phyloP scores from a whole-genome alignment of 768 basidiomycete species.

The Clavulina sp. region DNA sequence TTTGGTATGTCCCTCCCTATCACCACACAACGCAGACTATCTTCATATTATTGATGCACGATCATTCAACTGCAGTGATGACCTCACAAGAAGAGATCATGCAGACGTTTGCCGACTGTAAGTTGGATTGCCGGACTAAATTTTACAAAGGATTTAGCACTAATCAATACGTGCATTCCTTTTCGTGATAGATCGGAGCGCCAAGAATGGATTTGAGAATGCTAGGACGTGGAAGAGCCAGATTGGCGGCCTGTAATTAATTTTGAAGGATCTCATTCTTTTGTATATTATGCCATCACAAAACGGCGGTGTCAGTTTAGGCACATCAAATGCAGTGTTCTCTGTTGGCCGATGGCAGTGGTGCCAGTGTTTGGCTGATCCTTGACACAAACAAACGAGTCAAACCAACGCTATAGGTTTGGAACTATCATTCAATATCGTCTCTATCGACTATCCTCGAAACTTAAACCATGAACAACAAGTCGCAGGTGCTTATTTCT shows the following conservation, averaged over 20 bases:
- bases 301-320: no score
- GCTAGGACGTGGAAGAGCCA: constrained; percentile 75
- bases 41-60: constrained; percentile 14
- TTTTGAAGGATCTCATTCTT: no score
- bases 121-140: constrained; percentile 13
- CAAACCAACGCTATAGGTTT: no score
- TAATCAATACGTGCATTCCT: background rate
- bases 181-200: constrained; percentile 37
- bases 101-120: constrained; percentile 67
- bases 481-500: no score
- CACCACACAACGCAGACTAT: constrained; percentile 12
- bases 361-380: no score
- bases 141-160: constrained; percentile 6
- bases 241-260: constrained; percentile 32
- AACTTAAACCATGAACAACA: no score
- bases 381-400: no score
- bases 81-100: constrained; percentile 64
- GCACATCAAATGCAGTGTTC: no score
- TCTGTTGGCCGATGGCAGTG: no score
- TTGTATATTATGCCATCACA: no score
- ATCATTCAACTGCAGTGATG: constrained; percentile 33
- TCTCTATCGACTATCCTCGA: no score
- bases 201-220: constrained; percentile 79
- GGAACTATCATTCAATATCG: no score
- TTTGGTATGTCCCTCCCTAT: constrained; percentile 24